phyloP scores from a whole-genome alignment of 1,284 basidiomycete species.

The Naganishia albida region DNA sequence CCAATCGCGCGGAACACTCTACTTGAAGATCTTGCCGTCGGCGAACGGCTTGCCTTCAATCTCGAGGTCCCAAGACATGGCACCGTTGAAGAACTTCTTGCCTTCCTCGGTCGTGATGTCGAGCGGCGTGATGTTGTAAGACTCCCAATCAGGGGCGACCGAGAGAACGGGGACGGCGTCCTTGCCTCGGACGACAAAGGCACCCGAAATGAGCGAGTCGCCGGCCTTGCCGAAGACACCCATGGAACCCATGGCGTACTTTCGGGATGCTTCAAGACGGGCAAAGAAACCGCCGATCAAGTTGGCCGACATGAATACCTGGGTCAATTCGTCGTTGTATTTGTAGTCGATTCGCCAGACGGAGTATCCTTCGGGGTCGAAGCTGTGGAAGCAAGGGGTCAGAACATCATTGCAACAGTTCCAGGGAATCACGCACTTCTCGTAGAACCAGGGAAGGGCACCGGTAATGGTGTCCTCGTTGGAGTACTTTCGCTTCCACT shows the following conservation, averaged over 20 bases:
- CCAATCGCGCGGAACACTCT: slow-evolving; percentile 28
- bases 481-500: slow-evolving; percentile 97
- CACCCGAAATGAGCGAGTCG: slow-evolving; percentile 75
- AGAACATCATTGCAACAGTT: slow-evolving; percentile 70
- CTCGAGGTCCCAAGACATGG: slow-evolving; percentile 86
- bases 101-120: slow-evolving; percentile 63
- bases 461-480: slow-evolving; percentile 93
- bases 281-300: slow-evolving; percentile 88
- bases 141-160: slow-evolving; percentile 86
- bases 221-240: slow-evolving; percentile 84
- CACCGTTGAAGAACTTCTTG: slow-evolving; percentile 85
- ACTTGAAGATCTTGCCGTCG: slow-evolving; percentile 57
- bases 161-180: slow-evolving; percentile 65
- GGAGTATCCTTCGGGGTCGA: slow-evolving; percentile 87
- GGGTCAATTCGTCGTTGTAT: slow-evolving; percentile 92
- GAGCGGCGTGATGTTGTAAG: slow-evolving; percentile 76
- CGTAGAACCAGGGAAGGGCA: slow-evolving; percentile 72
- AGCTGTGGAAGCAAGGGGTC: slow-evolving; percentile 66
- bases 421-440: slow-evolving; percentile 64
- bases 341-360: slow-evolving; percentile 90
- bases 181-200: slow-evolving; percentile 75
- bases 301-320: slow-evolving; percentile 84
- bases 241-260: slow-evolving; percentile 84
- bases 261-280: slow-evolving; percentile 90
- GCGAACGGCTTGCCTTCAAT: slow-evolving; percentile 81